phyloP scores from a whole-genome alignment of 2,329 filamentous ascomycete species.

The Pseudogymnoascus sp. region DNA sequence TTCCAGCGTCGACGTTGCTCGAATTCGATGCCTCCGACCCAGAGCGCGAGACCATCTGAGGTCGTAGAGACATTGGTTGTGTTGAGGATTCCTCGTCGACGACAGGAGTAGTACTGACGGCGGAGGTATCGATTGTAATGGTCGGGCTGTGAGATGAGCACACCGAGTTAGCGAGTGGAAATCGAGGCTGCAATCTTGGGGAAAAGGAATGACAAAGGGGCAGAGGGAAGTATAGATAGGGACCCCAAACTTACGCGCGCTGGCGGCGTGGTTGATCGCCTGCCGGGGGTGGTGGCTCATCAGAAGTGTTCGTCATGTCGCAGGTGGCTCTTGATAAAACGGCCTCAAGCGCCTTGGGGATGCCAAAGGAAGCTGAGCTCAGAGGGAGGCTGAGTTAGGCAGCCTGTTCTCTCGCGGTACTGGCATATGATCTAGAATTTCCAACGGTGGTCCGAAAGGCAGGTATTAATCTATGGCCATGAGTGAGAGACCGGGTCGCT shows the following conservation, averaged over 20 bases:
- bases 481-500: too few relatives aligned
- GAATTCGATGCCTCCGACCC: neutral
- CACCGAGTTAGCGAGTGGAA: conserved; percentile 16
- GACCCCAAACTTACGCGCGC: conserved; percentile 25
- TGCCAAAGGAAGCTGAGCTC: neutral
- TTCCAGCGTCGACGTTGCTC: conserved; percentile 4
- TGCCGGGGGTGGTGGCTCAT: neutral
- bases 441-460: neutral
- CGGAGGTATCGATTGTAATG: conserved; percentile 49
- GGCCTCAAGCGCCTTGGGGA: neutral
- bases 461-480: neutral
- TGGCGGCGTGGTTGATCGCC: conserved; percentile 19
- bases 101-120: conserved; percentile 32
- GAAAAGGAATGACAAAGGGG: conserved; percentile 9
- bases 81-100: conserved; percentile 26
- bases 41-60: conserved; percentile 26
- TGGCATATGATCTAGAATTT: conserved; percentile 6
- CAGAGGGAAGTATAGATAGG: neutral
- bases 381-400: neutral
- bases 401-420: neutral
- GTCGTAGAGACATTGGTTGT: conserved; percentile 27
- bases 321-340: neutral
- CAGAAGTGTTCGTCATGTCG: neutral
- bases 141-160: conserved; percentile 32
- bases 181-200: conserved; percentile 1